Evolutionary conservation across 345 rosid genomes (phyloP).

Genomic region (Euphorbia pulcherrima): DNA sequence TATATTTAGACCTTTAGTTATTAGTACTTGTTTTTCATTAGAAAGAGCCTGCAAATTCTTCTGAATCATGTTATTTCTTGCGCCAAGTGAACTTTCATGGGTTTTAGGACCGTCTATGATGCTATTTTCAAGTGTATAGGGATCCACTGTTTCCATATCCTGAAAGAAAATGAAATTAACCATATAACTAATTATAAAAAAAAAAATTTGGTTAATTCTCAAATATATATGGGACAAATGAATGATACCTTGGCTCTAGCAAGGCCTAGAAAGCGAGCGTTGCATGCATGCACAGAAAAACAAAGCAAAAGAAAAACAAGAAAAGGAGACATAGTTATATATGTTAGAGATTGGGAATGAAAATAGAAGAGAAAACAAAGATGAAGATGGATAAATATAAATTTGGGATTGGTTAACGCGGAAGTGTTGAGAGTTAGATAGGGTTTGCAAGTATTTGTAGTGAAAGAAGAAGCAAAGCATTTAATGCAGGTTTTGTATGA

Average conservation of each 20-base stretch:
- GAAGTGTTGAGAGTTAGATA: neutral
- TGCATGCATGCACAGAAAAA: conserved; percentile 52
- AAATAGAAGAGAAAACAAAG: neutral
- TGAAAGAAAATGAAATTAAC: conserved; percentile 7
- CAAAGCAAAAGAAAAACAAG: conserved; percentile 24
- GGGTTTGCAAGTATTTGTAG: conserved; percentile 33
- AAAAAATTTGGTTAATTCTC: neutral
- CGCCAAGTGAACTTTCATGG: conserved; percentile 15
- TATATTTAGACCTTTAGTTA: neutral
- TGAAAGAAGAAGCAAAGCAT: conserved; percentile 35
- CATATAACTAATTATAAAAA: no score
- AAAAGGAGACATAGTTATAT: conserved; percentile 25
- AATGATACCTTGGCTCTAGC: no score
- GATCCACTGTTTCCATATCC: conserved; percentile 18
- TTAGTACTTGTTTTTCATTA: conserved; percentile 11
- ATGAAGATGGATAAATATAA: neutral
- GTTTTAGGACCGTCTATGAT: neutral
- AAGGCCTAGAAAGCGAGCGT: conserved; percentile 32
- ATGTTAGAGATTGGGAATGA: neutral
- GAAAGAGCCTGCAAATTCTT: conserved; percentile 7
- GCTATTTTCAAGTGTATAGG: conserved; percentile 1
- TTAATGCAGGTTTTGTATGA: conserved; percentile 46
- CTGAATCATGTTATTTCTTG: conserved; percentile 12
- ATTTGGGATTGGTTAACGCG: neutral
- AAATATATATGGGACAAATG: neutral